Base-by-base conservation (phyloP, 306 rosid species). In the Canavalia gladiata region DNA sequence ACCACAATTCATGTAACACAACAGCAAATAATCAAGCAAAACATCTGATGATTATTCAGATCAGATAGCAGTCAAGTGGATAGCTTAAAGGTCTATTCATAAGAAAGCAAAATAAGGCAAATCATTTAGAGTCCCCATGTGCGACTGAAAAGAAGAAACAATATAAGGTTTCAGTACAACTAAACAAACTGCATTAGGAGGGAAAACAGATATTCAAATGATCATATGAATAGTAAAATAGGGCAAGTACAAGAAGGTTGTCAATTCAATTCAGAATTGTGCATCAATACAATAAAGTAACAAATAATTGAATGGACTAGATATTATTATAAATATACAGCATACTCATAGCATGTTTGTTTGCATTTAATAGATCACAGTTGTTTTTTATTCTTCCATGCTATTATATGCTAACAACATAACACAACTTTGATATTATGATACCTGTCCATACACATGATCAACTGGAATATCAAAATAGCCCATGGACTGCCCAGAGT, bases 401-500 rank as follows among this genome's bases (percentile, higher is more conserved):
- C 75, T 45, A 57, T 37, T 79, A 41, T 66, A 29, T n/a, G 3
- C 68, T 30, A 62, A 52, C 49, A 75, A 84, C 29, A 80, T 9
- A 70, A 51, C 41, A 13, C 1, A 84, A 57, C 35, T 34, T 67
- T 41, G 8, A 9, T 45, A 58, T 8, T 59, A 5, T 72, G 4
- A 81, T 89, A 93, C 99, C 99, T 95, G 97, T 67, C 99, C 97
- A 81, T 93, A 90, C 33, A 95, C 99, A 76, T 95, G 99, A 90
- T 95, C 99, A 83, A 95, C 99, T 37, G 98, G 96, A 80, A 95
- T 95, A 86, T 95, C 99, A 73, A 95, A 95, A 85, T 95, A 95
- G 72, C 99, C 99, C 94, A 95, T 95, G 43, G 99, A 89, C 82
- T 95, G 99, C 82, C 99, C 98, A 70, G 99, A 95, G 83, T 95